A percentile compares a stretch with the other conserved stretches of the same genome.
phyloP scores from a whole-genome alignment of 2,329 filamentous ascomycete genomes.

The Ophiostoma ips region DNA sequence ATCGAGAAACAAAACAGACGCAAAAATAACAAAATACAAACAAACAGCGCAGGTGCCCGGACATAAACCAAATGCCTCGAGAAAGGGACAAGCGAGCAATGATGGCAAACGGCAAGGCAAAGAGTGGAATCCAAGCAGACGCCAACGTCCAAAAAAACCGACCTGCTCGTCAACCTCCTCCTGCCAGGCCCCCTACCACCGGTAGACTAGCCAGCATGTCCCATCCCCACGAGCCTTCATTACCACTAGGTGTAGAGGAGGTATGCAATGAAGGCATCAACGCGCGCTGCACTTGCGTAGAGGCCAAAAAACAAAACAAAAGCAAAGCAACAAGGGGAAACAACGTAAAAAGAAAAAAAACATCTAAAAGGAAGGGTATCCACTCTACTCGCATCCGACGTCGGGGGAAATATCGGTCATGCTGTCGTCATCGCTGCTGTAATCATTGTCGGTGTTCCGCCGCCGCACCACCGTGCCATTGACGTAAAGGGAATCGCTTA shows the following conservation, averaged over 20 bases:
- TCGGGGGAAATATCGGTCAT: background rate
- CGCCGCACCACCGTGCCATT: constrained; percentile 2
- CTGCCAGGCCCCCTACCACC: background rate
- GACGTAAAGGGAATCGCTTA: constrained; percentile 25
- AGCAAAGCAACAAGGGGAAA: background rate
- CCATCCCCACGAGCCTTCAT: constrained; percentile 2
- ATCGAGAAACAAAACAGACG: background rate
- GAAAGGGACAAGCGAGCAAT: background rate
- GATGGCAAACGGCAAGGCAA: background rate
- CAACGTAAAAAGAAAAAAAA: constrained; percentile 6
- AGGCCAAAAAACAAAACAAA: constrained; percentile 1
- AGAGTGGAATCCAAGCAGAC: background rate
- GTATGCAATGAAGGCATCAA: constrained; percentile 3
- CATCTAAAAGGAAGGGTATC: constrained; percentile 13
- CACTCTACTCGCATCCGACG: constrained; percentile 11
- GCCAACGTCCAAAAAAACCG: background rate
- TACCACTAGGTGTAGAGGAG: background rate
- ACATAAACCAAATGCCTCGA: background rate
- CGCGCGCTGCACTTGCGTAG: constrained; percentile 5
- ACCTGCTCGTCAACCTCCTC: no score
- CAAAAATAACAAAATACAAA: background rate
- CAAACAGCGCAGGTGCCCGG: background rate
- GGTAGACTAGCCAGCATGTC: background rate
- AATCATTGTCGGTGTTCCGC: background rate
- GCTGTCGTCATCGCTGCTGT: constrained; percentile 1